Base-by-base conservation (phyloP, 2,329 filamentous ascomycete species). In the Penicillium sp. region DNA sequence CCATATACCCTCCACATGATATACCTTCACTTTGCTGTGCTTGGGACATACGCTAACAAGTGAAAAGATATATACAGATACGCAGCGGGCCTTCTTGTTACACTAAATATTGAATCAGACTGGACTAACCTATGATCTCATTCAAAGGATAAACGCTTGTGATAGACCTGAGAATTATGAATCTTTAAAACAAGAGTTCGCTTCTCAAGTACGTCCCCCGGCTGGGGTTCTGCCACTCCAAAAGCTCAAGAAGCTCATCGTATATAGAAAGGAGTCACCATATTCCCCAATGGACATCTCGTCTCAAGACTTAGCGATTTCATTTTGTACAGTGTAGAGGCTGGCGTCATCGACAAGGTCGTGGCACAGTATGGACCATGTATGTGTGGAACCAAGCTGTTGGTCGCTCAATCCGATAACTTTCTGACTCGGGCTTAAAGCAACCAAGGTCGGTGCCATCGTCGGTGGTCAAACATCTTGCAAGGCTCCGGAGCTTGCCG, bases 321-420 rank as follows among this genome's bases (percentile, higher is more conserved):
- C 72, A 95, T 96, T 75, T 90, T 99, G 69, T 99, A 99, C 80
- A 95, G 88, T 73, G 93, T 99, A 72, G 92, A 97, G 74, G 93
- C 93, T 54, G 89, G 90, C 63, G 82, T 86, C 58, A 95, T 99
- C 71, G 87, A 89, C 68, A 81, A 80, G 59, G 88, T 96, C 62
- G 93, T 96, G 64, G 86, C 86, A 55, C 78, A 86, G 64, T 99
- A 89, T 71, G 93, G 91, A 57, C 92, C 92, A 62, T 96, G 90
- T 95, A 89, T 77, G 86, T 72, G 37, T 54, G 41, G 19, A 58
- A 49, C 33, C 53, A 51, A 28, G 41, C 40, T 28, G 38, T 34
- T 36, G 33, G 46, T 46, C 35, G 25, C 29, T 35, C 42, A 35
- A 40, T 16, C 37, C 35, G 35, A 43, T 30, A 39, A 52, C 46